phyloP scores from a whole-genome alignment of 805 yeast genomes.

The Saccharomycopsis babjevae region DNA sequence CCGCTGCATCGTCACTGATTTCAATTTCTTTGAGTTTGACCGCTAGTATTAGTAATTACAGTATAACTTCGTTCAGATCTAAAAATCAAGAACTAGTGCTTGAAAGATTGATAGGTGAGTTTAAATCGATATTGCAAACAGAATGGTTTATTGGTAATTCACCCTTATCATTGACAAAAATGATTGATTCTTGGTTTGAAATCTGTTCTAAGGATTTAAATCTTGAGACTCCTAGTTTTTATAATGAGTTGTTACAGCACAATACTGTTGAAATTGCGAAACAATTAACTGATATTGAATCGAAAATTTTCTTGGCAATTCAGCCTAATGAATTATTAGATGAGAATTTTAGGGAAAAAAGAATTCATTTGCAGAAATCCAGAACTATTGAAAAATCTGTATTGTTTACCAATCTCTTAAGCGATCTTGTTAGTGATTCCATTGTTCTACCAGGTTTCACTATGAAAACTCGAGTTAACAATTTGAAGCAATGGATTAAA shows the following conservation, averaged over 20 bases:
- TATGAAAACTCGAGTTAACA: constrained; percentile 40
- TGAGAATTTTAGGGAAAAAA: constrained; percentile 51
- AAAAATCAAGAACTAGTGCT: constrained; percentile 27
- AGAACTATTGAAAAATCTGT: constrained; percentile 47
- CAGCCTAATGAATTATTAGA: constrained; percentile 57
- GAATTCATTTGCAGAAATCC: constrained; percentile 37
- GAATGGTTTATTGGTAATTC: constrained; percentile 20
- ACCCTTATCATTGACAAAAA: constrained; percentile 20
- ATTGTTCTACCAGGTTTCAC: constrained; percentile 41
- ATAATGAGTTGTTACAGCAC: constrained; percentile 36
- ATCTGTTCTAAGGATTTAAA: constrained; percentile 35
- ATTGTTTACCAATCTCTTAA: constrained; percentile 58
- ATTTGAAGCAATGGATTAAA: constrained; percentile 62
- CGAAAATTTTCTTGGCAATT: constrained; percentile 51
- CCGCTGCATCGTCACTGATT: constrained; percentile 27
- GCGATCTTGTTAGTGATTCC: constrained; percentile 65
- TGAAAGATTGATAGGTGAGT: constrained; percentile 41
- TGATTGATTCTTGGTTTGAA: constrained; percentile 43
- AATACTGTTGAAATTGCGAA: constrained; percentile 70
- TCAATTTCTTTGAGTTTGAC: constrained; percentile 51
- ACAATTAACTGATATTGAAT: constrained; percentile 65
- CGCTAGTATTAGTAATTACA: constrained; percentile 55
- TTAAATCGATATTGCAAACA: constrained; percentile 37
- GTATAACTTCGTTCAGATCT: constrained; percentile 29
- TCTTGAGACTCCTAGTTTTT: constrained; percentile 6